Evolutionary conservation across 2,329 filamentous ascomycete genomes (phyloP).

Genomic region (Aschersonia sp.): DNA sequence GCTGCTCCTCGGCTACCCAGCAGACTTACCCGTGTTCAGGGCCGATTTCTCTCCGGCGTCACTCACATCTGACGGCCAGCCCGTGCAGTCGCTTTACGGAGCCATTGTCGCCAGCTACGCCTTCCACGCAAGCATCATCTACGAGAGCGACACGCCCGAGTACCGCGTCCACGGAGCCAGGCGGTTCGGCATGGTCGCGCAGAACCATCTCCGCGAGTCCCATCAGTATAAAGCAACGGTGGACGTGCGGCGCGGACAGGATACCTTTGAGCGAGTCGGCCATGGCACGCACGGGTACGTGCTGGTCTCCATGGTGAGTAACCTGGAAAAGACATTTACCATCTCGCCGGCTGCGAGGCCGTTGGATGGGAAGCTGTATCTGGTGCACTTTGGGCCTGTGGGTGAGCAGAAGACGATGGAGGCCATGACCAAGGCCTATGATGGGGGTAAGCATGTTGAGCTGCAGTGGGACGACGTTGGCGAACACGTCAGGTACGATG

Average conservation of each 20-base stretch:
- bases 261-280: no score
- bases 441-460: slow-evolving; percentile 38
- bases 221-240: slow-evolving; percentile 36
- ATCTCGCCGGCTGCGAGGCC: slow-evolving; percentile 64
- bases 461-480: slow-evolving; percentile 33
- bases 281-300: slow-evolving; percentile 52
- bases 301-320: slow-evolving; percentile 61
- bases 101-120: slow-evolving; percentile 84
- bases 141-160: slow-evolving; percentile 74
- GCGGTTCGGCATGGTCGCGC: slow-evolving; percentile 75
- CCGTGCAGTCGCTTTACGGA: slow-evolving; percentile 37
- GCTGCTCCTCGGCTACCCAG: slow-evolving; percentile 41
- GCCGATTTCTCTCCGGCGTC: slow-evolving; percentile 47
- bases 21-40: slow-evolving; percentile 45
- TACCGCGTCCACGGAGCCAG: slow-evolving; percentile 65
- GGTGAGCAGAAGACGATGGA: slow-evolving; percentile 55
- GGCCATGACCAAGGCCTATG: slow-evolving; percentile 56
- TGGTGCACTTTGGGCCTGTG: slow-evolving; percentile 63
- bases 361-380: slow-evolving; percentile 53
- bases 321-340: slow-evolving; percentile 66
- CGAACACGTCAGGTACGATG: slow-evolving; percentile 56
- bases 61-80: slow-evolving; percentile 27
- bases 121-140: slow-evolving; percentile 77
- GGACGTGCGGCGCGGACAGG: slow-evolving; percentile 12
- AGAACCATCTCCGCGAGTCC: slow-evolving; percentile 48